phyloP scores from a whole-genome alignment of 2,329 filamentous ascomycete species.

The Boeremia exigua region DNA sequence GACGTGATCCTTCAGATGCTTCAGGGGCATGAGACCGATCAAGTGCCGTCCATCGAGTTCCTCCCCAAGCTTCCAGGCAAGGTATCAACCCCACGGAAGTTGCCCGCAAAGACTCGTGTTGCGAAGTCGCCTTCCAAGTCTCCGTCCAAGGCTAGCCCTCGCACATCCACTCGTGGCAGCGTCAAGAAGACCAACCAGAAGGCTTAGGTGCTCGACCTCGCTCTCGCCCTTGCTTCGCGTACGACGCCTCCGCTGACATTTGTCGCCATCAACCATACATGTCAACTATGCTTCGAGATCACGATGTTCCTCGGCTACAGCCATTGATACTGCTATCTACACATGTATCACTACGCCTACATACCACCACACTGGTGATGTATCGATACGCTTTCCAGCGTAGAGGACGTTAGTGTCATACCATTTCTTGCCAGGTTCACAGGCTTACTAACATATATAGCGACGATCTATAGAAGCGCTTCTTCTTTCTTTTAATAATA shows the following conservation, averaged over 20 bases:
- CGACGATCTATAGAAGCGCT: background rate
- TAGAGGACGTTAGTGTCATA: slow-evolving; percentile 2
- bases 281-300: background rate
- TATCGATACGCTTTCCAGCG: background rate
- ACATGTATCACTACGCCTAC: slow-evolving; percentile 1
- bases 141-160: slow-evolving; percentile 13
- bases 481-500: background rate
- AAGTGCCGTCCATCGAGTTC: slow-evolving; percentile 42
- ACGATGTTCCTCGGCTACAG: background rate
- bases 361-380: background rate
- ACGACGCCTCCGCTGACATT: background rate
- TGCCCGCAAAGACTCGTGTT: slow-evolving; percentile 14
- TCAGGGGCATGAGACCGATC: slow-evolving; percentile 27
- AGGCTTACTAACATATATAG: background rate
- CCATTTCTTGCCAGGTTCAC: slow-evolving; percentile 1
- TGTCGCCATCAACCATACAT: too few relatives aligned
- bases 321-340: background rate
- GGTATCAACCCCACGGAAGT: slow-evolving; percentile 18
- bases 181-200: slow-evolving; percentile 32
- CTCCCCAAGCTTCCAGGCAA: slow-evolving; percentile 35
- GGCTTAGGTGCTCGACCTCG: slow-evolving; percentile 1
- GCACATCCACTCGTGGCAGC: slow-evolving; percentile 31
- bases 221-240: background rate
- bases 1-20: slow-evolving; percentile 40
- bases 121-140: slow-evolving; percentile 22